phyloP scores from a whole-genome alignment of 1,139 yeast species.

The Geotrichum carabidarum region DNA sequence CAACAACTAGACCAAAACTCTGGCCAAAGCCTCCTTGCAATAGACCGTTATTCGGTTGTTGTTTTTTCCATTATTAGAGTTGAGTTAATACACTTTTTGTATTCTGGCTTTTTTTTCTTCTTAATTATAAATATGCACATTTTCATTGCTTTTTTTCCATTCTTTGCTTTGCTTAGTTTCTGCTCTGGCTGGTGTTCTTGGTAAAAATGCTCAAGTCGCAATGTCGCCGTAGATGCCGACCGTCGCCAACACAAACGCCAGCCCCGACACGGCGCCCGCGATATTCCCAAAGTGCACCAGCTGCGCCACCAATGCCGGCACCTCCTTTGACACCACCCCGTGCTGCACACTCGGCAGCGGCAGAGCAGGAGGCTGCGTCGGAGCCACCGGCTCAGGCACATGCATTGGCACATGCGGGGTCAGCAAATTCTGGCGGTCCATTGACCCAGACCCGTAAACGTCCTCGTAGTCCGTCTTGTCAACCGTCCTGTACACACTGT shows the following conservation, averaged over 20 bases:
- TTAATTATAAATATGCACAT: too few relatives aligned
- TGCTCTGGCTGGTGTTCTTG: too few relatives aligned
- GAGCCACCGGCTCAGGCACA: neutral
- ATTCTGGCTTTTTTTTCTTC: too few relatives aligned
- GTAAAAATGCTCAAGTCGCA: neutral
- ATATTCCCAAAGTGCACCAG: constrained; percentile 10
- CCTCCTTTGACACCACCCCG: neutral
- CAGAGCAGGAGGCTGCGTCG: neutral
- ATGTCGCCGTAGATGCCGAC: constrained; percentile 34
- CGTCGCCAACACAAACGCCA: constrained; percentile 29
- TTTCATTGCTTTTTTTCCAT: too few relatives aligned
- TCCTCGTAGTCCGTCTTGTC: constrained; percentile 14
- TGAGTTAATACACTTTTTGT: too few relatives aligned
- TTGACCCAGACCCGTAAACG: neutral
- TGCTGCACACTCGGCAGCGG: neutral
- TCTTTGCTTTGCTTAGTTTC: too few relatives aligned
- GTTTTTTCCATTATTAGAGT: too few relatives aligned
- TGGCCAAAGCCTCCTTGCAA: too few relatives aligned
- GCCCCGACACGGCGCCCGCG: constrained; percentile 23
- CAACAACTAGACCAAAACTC: too few relatives aligned
- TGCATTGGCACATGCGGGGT: neutral
- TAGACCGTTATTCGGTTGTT: too few relatives aligned
- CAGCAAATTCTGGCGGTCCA: constrained; percentile 4
- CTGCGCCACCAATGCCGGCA: constrained; percentile 1
- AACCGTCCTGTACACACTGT: constrained; percentile 26